Evolutionary conservation across 2,329 filamentous ascomycete species (phyloP), one percentile per base, ranked within the genome.

Genomic region (Huntiella savannae): DNA sequence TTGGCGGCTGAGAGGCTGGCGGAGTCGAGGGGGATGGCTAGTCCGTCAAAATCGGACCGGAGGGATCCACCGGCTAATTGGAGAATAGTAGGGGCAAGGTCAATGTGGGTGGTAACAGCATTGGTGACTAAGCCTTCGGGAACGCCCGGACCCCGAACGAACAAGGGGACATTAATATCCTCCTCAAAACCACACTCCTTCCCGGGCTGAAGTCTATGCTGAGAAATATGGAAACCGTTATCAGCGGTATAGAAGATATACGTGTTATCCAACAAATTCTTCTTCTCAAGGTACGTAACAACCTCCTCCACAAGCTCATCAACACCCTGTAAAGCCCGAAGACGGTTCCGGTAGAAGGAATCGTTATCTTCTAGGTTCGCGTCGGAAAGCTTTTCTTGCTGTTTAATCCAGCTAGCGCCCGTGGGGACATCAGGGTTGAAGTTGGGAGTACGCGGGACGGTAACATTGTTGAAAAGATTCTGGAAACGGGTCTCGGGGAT

Each of bases 381-480:
- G 3, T 58, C 52, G 13, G 54, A 59, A 3, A 60, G 52, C 41
- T 53, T 57, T 1, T 61, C 59, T 4, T 68, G 61, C 7, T 57
- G 50, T 3, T 56, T 55, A 35, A 70, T 56, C 66, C 68, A 71
- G 33, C 60, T 63, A 3, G 62, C 67, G 2, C 63, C 63, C 2
- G 60, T 60, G 0, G 62, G 51, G n/a, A 51, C 50, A 8, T 54
- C 53, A 0, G 77, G 76, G 55, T 84, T 83, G 61, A 83, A 83
- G 54, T 77, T 72, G 0, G 65, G 60, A 0, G 67, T 75, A n/a
- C 79, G 62, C 0, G 79, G 79, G 0, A 82, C 69, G 28, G 64
- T 69, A 3, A 64, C 68, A 49, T 71, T 66, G 5, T 64, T 53
- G 54, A 83, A 83, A 0, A 82, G 62, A 53, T 75, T 59, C 22